Evolutionary conservation across 2,329 filamentous ascomycete genomes (phyloP), one percentile per base, ranked within the genome.

Genomic region (Penicillium sp.): DNA sequence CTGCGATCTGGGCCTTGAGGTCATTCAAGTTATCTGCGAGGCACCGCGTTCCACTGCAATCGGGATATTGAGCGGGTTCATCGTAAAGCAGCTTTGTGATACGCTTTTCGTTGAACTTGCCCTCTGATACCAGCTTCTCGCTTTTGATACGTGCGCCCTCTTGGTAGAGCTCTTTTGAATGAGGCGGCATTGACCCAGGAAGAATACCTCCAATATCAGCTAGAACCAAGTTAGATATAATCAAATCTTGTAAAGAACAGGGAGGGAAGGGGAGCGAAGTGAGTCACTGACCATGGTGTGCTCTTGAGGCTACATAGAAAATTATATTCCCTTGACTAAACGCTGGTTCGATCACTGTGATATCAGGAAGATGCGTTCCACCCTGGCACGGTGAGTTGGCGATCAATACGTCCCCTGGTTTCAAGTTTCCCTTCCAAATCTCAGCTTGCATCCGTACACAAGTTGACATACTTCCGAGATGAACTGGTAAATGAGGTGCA

Each of bases 321-420:
- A 90, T 77, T 43, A 91, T 89, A 4, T 88, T 81, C 2, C 84
- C 86, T 80, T 87, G 0, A 83, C 88, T 76, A 68, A 90, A 91
- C 0, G 87, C 87, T 0, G 88, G 88, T 49, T 88, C 91, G 50
- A 91, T 81, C 32, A 91, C 84, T 0, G 89, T 91, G 46, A 92
- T 87, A 62, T 92, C 89, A 0, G 88, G 89, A 18, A 92, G 73
- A 75, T 92, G 89, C 0, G 89, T 92, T 20, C 89, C 89, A n/a
- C 89, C 89, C 61, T 84, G 90, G 86, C 89, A 65, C 84, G 89
- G 89, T 63, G 91, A 89, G 60, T 93, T 93, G 0, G 87, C 86
- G 7, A 91, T 86, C 39, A 93, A 80, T 0, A 91, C 88, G 67
- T 93, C 89, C 20, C 89, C 89, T 41, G 81, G 84, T 59, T 88